Evolutionary conservation across 169 alveolate genomes (phyloP), one percentile per base, ranked within the genome.

Genomic region (Eimeria brunetti): DNA sequence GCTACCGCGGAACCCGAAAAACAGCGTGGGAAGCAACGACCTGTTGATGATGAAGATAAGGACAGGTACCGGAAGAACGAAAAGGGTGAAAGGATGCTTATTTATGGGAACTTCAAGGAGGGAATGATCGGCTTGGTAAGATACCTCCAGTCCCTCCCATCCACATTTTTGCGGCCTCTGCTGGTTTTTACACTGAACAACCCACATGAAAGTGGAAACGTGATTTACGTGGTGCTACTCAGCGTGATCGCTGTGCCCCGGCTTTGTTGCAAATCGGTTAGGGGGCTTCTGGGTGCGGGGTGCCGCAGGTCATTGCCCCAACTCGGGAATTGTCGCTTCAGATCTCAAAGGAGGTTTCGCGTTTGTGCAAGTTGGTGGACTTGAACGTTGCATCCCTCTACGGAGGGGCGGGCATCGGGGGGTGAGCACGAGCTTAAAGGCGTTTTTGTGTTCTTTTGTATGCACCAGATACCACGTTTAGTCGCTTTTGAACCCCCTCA

Each of bases 261-360:
- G 51, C 18, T 33, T 22, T 30, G 69, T 44, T 56, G 75, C 73
- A 36, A 22, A 18, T 30, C 0, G 20, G 16, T 8, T 38, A 24
- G 6, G 16, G 86, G 44, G 53, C 7, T 30, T n/a, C 38, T 24
- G 41, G 12, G 16, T 62, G n/a, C 56, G 64, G 62, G 41, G 22
- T 51, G 30, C 58, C 27, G 36, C 89, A 94, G 96, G 96, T 94
- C 64, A 94, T 99, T 56, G 99, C 99, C 36, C 99, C 99, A 44
- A 99, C 99, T 41, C 98, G 99, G 96, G 99, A 99, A 96, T 95
- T 98, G 78, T 98, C 99, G 64, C 98, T 97, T 49, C 99, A 99
- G 96, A 99, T 98, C 85, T 97, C 98, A 64, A 98, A 97, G 86
- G 99, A 95, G 75, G 78, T 89, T 60, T 85, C 91, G 56, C 89